A percentile compares a stretch with the other conserved stretches of the same genome.
Evolutionary conservation across 352 stramenopile genomes (phyloP).

Genomic region (Phytophthora hybrid): DNA sequence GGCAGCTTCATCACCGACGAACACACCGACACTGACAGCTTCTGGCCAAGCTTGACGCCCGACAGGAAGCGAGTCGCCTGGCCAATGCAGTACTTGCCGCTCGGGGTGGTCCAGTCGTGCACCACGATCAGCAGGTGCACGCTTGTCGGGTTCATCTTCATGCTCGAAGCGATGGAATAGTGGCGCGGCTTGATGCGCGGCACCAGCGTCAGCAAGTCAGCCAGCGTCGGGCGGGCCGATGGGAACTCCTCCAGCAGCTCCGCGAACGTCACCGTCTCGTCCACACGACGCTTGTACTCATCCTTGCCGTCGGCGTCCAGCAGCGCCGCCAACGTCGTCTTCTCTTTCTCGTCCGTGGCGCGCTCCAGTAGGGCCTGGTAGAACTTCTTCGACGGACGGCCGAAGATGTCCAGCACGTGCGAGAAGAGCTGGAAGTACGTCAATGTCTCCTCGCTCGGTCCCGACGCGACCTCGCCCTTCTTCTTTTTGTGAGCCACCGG

Average conservation of each 20-base stretch:
- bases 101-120: slow-evolving; percentile 87
- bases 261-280: slow-evolving; percentile 82
- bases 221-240: slow-evolving; percentile 70
- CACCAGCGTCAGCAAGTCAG: slow-evolving; percentile 74
- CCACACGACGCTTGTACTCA: slow-evolving; percentile 80
- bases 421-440: slow-evolving; percentile 87
- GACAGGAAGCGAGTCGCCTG: slow-evolving; percentile 75
- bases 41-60: slow-evolving; percentile 52
- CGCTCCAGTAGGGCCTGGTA: slow-evolving; percentile 74
- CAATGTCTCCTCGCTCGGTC: slow-evolving; percentile 65
- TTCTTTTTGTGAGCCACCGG: slow-evolving; percentile 71
- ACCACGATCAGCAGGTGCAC: slow-evolving; percentile 90
- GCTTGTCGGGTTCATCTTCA: slow-evolving; percentile 85
- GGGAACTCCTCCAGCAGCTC: slow-evolving; percentile 81
- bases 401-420: slow-evolving; percentile 88
- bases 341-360: slow-evolving; percentile 80
- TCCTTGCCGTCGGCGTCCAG: slow-evolving; percentile 81
- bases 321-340: slow-evolving; percentile 56
- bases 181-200: slow-evolving; percentile 89
- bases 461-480: slow-evolving; percentile 39
- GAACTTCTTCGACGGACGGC: slow-evolving; percentile 85
- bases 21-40: slow-evolving; percentile 74
- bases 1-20: slow-evolving; percentile 85
- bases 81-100: slow-evolving; percentile 69
- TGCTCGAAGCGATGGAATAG: slow-evolving; percentile 93